Evolutionary conservation across 2,329 filamentous ascomycete species (phyloP), one percentile per base, ranked within the genome.

Genomic region (Fusarium citri): DNA sequence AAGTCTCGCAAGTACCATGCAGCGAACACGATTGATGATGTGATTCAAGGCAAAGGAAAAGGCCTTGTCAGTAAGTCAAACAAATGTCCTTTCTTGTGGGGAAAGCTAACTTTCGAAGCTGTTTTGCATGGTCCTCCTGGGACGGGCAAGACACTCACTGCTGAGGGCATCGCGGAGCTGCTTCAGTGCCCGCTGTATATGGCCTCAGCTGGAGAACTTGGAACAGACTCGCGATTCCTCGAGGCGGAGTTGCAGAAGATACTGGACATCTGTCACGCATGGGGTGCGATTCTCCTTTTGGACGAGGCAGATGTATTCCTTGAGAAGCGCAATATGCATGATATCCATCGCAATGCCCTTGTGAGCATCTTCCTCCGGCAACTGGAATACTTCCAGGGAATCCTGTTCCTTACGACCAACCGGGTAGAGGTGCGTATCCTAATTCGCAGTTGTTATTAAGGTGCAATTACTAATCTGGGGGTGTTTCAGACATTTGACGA

Each of bases 341-440:
- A 97, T 73, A 91, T 97, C 55, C 91, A 94, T 76, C 90, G 94
- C 62, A 97, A 97, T 73, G 91, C 92, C 0, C 87, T 96, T 2
- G 94, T 97, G 55, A 93, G 90, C 77, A 93, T 97, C 74, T 97
- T 97, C 83, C 83, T 97, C 4, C 89, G 94, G 1, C 85, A 95
- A 59, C 84, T 97, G 0, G 94, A 98, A 79, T 97, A 97, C 78
- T 97, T 97, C 81, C 92, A 97, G 76, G 94, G 94, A 5, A 97
- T 97, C 55, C 79, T 97, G 7, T 97, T 97, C 82, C 80, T 97
- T 26, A 97, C 94, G 0, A 97, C 94, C 4, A 97, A 97, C 77
- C 89, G 94, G 3, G 93, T 97, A 2, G 88, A 92, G 82, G 85
- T 85, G 76, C 54, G 79, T 78, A 28, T 28, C 28, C 30, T 11